A percentile compares a stretch with the other conserved stretches of the same genome.
Conservation (phyloP, 2,329 filamentous ascomycete genomes). For the Sporothrix euskadiensis region DNA sequence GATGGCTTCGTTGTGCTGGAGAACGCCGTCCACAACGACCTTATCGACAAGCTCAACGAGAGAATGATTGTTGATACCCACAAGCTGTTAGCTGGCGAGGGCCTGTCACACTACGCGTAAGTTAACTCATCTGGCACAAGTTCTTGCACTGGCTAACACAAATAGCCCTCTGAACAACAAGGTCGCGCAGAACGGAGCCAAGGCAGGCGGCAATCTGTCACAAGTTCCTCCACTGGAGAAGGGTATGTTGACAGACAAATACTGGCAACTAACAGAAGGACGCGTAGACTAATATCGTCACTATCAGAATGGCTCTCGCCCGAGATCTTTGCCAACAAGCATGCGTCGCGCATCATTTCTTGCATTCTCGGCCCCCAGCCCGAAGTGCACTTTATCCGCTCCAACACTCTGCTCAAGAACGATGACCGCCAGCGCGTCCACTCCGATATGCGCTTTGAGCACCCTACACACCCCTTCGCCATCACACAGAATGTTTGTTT, state of each 20-base stretch:
- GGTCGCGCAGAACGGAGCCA: constrained; percentile 31
- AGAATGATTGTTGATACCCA: constrained; percentile 34
- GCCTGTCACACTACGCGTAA: constrained; percentile 30
- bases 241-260: constrained; percentile 18
- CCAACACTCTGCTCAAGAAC: constrained; percentile 43
- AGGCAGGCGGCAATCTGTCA: constrained; percentile 34
- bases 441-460: constrained; percentile 59
- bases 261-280: neutral
- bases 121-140: neutral
- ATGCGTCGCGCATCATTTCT: constrained; percentile 32
- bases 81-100: constrained; percentile 33
- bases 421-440: constrained; percentile 56
- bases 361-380: constrained; percentile 34
- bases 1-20: constrained; percentile 36
- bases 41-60: constrained; percentile 37
- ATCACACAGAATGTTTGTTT: constrained; percentile 57
- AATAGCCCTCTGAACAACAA: constrained; percentile 33
- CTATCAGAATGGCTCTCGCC: constrained; percentile 34
- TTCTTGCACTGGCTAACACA: neutral
- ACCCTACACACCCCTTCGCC: constrained; percentile 57
- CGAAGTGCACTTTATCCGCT: constrained; percentile 35
- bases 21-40: constrained; percentile 35
- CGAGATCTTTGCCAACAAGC: constrained; percentile 39
- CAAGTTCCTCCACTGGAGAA: constrained; percentile 35
- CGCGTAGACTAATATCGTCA: neutral